Percentiles rank a stretch among this genome's conserved stretches.
Conservation (phyloP, 768 basidiomycete species). For the Tephrocybe sp. region DNA sequence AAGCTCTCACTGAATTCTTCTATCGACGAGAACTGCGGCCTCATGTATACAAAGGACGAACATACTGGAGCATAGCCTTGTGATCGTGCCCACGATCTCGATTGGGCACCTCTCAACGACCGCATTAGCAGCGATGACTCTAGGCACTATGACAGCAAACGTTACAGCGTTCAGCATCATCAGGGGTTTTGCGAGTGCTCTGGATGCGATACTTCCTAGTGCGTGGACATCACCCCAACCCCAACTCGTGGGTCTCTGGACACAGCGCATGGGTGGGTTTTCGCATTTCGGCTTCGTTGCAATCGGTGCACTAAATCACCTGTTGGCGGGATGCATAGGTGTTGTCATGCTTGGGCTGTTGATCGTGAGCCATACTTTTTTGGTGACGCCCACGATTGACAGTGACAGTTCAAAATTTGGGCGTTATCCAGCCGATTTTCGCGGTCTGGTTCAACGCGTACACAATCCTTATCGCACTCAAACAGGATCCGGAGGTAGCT, state of each 20-base stretch:
- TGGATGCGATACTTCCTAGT: conserved; percentile 91
- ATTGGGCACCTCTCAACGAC: conserved; percentile 89
- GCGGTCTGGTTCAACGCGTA: conserved; percentile 84
- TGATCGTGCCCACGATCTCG: conserved; percentile 77
- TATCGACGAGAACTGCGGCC: neutral
- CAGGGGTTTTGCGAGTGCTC: conserved; percentile 75
- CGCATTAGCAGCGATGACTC: conserved; percentile 78
- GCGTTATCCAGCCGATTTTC: conserved; percentile 46
- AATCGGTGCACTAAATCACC: neutral
- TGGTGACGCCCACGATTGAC: neutral
- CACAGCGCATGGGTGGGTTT: conserved; percentile 72
- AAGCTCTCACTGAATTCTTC: neutral
- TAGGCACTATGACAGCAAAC: conserved; percentile 69
- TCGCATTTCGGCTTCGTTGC: neutral
- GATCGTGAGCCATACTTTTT: conserved; percentile 7
- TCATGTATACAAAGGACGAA: conserved; percentile 49
- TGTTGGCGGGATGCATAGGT: conserved; percentile 30
- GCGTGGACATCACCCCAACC: conserved; percentile 92
- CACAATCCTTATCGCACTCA: conserved; percentile 64
- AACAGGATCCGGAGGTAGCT: conserved; percentile 83
- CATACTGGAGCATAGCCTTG: conserved; percentile 80
- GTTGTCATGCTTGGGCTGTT: conserved; percentile 59
- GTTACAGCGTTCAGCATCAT: conserved; percentile 79
- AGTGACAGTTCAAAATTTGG: neutral
- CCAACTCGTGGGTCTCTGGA: conserved; percentile 87